Evolutionary conservation across 192 early-diverging fungal species (phyloP).

Genomic region (Phlyctochytrium planicorne): DNA sequence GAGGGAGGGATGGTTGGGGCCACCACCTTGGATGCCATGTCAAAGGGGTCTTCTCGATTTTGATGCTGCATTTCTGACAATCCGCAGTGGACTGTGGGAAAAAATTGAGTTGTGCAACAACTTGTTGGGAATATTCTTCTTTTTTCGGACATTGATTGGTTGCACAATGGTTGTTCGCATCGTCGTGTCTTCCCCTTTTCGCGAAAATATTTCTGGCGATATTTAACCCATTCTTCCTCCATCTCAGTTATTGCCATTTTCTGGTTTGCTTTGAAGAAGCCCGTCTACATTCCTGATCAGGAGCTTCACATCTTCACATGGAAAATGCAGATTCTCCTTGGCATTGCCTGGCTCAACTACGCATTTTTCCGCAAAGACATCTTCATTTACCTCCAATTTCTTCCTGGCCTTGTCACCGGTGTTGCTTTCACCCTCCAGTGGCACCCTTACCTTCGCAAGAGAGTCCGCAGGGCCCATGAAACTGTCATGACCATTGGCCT

Average conservation of each 20-base stretch:
- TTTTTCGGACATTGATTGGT: not conserved
- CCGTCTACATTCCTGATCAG: constrained; percentile 5
- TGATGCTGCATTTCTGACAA: not conserved
- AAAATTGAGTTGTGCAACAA: not conserved
- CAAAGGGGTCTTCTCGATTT: too few relatives aligned
- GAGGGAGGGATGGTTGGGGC: too few relatives aligned
- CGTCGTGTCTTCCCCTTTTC: not conserved
- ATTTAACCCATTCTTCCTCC: not conserved
- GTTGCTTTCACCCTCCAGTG: constrained; percentile 22
- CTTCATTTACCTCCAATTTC: constrained; percentile 21
- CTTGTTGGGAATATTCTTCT: not conserved
- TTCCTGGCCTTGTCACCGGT: constrained; percentile 16
- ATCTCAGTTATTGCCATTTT: constrained; percentile 12
- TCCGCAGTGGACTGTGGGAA: not conserved
- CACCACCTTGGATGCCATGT: too few relatives aligned
- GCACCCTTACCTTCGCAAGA: constrained; percentile 30
- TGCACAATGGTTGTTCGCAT: not conserved
- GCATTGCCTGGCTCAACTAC: constrained; percentile 19
- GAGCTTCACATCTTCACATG: constrained; percentile 28
- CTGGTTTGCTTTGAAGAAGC: constrained; percentile 14
- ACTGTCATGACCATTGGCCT: constrained; percentile 17
- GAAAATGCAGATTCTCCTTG: constrained; percentile 24
- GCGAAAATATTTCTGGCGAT: not conserved
- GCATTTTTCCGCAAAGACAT: constrained; percentile 16
- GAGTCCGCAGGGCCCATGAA: constrained; percentile 19